Percentiles rank a stretch among this genome's conserved stretches.
Evolutionary conservation across 139 green algal species (phyloP).

Genomic region (Raphidocelis subcapitata): DNA sequence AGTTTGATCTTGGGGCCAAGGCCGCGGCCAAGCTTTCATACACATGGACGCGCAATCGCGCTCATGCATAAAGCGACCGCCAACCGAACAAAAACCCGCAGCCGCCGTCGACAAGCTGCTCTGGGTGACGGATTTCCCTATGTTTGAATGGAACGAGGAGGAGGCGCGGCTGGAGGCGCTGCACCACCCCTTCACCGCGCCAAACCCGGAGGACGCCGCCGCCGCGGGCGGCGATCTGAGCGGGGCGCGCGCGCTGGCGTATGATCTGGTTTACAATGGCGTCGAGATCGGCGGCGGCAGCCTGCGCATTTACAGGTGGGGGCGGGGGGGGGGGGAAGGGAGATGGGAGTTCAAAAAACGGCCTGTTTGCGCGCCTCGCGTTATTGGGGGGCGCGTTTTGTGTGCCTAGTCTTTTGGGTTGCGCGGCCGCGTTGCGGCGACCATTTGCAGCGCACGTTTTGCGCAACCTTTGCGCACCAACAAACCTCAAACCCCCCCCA

Average conservation of each 20-base stretch:
- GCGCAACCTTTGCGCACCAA: too few relatives aligned
- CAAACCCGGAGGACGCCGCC: conserved; percentile 67
- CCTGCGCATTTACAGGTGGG: conserved; percentile 85
- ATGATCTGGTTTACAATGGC: conserved; percentile 99
- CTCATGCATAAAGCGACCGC: neutral
- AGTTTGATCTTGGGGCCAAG: too few relatives aligned
- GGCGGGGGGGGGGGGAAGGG: neutral
- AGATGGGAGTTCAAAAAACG: neutral
- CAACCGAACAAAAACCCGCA: conserved; percentile 24
- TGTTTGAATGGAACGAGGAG: conserved; percentile 96
- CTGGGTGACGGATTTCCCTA: conserved; percentile 97
- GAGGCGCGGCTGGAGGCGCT: conserved; percentile 75
- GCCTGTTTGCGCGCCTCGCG: neutral
- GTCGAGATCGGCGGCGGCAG: conserved; percentile 94
- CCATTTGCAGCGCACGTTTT: too few relatives aligned
- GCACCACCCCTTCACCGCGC: conserved; percentile 98
- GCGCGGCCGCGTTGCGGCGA: too few relatives aligned
- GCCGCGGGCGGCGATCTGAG: conserved; percentile 25
- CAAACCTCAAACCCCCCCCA: too few relatives aligned
- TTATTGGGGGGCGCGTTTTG: too few relatives aligned
- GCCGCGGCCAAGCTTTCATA: too few relatives aligned
- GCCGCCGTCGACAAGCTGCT: conserved; percentile 66
- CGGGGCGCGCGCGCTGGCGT: conserved; percentile 72
- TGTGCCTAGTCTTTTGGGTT: too few relatives aligned
- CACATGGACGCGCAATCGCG: neutral